Conservation (phyloP, 176 grass and related monocot species). For the Avena sativa region DNA sequence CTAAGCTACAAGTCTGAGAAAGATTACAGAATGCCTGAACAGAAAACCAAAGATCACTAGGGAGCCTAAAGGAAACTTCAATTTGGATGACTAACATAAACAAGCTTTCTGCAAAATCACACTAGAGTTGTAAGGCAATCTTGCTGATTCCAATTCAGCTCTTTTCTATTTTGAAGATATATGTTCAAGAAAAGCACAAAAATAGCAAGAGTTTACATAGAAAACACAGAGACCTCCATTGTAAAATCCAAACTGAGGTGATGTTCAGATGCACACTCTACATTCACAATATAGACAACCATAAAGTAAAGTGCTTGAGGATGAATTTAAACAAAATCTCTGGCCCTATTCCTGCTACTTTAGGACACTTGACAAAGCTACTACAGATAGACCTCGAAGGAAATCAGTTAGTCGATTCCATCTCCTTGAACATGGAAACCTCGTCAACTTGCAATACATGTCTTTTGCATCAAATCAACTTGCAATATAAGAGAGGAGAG, state of each 20-base stretch:
- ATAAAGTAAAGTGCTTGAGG: neutral
- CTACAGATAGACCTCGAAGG: rapidly evolving
- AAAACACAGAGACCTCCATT: neutral
- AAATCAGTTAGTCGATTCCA: neutral
- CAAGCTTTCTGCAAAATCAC: neutral
- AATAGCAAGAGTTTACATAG: neutral
- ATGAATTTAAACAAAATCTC: neutral
- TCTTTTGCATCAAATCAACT: neutral
- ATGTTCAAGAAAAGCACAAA: neutral
- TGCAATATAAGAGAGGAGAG: too few relatives aligned
- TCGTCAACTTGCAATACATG: neutral
- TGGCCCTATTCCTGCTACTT: neutral
- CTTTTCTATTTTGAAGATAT: neutral
- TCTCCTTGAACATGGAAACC: neutral
- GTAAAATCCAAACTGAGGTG: neutral
- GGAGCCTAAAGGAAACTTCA: neutral
- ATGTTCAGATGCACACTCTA: neutral
- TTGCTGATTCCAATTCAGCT: neutral
- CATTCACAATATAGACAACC: neutral
- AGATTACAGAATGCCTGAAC: neutral
- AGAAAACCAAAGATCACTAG: neutral
- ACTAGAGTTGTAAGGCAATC: neutral
- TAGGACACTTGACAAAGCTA: conserved; percentile 38
- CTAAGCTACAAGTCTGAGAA: neutral
- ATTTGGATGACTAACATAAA: neutral